Conservation (phyloP, 2,329 filamentous ascomycete species). For the Beauveria sp. region DNA sequence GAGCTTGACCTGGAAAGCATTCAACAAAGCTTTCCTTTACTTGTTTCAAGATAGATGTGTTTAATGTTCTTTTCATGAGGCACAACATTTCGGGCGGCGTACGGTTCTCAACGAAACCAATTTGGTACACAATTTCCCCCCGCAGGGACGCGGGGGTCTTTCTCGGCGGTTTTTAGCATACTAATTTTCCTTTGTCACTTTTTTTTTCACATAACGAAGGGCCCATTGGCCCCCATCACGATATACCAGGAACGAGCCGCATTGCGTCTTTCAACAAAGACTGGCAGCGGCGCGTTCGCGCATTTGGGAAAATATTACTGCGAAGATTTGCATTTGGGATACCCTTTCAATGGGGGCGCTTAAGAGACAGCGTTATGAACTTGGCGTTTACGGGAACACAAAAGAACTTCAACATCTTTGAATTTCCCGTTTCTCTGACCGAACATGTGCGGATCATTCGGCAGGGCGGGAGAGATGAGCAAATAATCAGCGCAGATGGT, state of each 20-base stretch:
- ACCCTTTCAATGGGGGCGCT: slow-evolving; percentile 25
- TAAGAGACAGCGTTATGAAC: slow-evolving; percentile 20
- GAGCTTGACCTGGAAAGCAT: slow-evolving; percentile 25
- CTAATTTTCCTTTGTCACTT: slow-evolving; percentile 19
- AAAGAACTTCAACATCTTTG: slow-evolving; percentile 44
- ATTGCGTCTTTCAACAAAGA: slow-evolving; percentile 43
- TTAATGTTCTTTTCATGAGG: slow-evolving; percentile 30
- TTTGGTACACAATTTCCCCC: slow-evolving; percentile 19
- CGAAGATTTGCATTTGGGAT: slow-evolving; percentile 33
- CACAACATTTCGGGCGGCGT: slow-evolving; percentile 29
- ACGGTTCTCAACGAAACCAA: slow-evolving; percentile 41
- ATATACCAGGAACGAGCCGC: slow-evolving; percentile 29
- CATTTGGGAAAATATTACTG: slow-evolving; percentile 25
- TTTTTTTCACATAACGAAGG: slow-evolving; percentile 18
- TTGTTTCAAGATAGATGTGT: slow-evolving; percentile 28
- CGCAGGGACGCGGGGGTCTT: slow-evolving; percentile 22
- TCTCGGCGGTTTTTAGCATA: slow-evolving; percentile 24
- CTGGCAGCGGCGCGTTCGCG: slow-evolving; percentile 25
- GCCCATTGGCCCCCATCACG: slow-evolving; percentile 15
- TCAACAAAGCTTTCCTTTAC: slow-evolving; percentile 32
- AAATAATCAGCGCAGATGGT: slow-evolving; percentile 7
- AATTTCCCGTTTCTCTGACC: slow-evolving; percentile 23
- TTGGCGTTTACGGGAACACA: slow-evolving; percentile 35
- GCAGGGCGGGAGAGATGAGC: slow-evolving; percentile 17
- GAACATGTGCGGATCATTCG: slow-evolving; percentile 28